A percentile compares a stretch with the other conserved stretches of the same genome.
Conservation (phyloP, 2,329 filamentous ascomycete species). For the Penicillium capsulatum region DNA sequence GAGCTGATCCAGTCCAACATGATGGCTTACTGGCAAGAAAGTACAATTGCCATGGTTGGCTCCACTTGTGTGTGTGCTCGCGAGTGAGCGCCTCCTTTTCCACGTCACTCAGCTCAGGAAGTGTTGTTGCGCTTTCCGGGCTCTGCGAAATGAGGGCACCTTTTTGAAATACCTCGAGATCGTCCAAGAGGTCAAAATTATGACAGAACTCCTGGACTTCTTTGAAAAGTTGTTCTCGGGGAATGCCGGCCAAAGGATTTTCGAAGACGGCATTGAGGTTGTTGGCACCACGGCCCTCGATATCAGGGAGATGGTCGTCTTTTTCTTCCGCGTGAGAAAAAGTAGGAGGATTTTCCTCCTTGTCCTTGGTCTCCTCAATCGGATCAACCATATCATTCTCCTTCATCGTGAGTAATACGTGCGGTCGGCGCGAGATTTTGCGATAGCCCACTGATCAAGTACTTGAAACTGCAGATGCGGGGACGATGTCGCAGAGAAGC, state of each 20-base stretch:
- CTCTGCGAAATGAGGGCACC: constrained; percentile 51
- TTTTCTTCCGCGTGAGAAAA: constrained; percentile 11
- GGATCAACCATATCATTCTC: constrained; percentile 3
- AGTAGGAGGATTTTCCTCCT: constrained; percentile 6
- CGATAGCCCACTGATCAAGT: no score
- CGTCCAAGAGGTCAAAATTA: constrained; percentile 47
- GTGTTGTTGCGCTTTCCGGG: constrained; percentile 47
- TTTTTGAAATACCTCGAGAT: constrained; percentile 49
- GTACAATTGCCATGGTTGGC: constrained; percentile 48
- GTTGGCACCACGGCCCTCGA: constrained; percentile 24
- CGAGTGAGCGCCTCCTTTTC: constrained; percentile 43
- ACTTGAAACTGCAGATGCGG: neutral
- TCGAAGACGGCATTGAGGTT: constrained; percentile 42
- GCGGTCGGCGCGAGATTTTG: no score
- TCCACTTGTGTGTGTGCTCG: constrained; percentile 50
- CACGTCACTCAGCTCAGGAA: constrained; percentile 45
- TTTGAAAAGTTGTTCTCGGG: constrained; percentile 49
- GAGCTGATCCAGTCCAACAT: neutral
- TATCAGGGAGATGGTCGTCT: constrained; percentile 17
- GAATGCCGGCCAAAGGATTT: constrained; percentile 54
- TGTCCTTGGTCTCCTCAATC: constrained; percentile 1
- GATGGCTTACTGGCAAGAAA: constrained; percentile 39
- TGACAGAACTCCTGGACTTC: constrained; percentile 54
- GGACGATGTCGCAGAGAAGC: neutral
- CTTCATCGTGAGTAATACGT: no score